Percentiles rank a stretch among this genome's conserved stretches.
Conservation (phyloP, 345 rosid species). For the Hevea brasiliensis region DNA sequence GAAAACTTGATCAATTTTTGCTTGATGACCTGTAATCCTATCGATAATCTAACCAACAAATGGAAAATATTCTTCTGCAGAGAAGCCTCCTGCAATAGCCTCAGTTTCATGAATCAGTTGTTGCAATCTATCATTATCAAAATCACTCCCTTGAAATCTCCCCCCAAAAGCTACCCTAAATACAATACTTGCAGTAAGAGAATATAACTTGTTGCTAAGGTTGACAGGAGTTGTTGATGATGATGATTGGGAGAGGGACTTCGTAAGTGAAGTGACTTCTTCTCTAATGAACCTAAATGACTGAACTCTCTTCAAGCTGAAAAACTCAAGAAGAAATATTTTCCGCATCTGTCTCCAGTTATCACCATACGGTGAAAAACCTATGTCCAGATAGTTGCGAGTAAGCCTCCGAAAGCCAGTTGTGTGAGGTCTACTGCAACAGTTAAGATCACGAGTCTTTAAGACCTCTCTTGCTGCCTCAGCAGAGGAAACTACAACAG, state of each 20-base stretch:
- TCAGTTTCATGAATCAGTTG: conserved; percentile 27
- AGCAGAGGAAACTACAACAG: conserved; percentile 19
- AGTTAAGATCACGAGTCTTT: conserved; percentile 18
- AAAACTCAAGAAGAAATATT: neutral
- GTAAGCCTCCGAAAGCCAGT: neutral
- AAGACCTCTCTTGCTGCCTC: conserved; percentile 29
- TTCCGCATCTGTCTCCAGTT: neutral
- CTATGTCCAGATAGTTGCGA: neutral
- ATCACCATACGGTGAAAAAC: neutral
- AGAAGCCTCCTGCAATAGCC: conserved; percentile 24
- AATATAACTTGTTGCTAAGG: neutral
- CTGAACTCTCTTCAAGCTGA: neutral
- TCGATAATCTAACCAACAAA: conserved; percentile 37
- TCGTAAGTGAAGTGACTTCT: neutral
- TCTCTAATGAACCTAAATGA: neutral
- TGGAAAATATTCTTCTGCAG: conserved; percentile 39
- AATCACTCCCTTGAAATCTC: no score
- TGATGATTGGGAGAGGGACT: neutral
- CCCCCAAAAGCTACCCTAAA: conserved; percentile 4
- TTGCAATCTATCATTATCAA: no score
- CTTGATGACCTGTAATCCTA: conserved; percentile 29
- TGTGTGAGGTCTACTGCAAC: conserved; percentile 16
- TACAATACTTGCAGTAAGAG: neutral
- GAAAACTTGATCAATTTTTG: conserved; percentile 37
- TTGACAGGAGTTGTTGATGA: conserved; percentile 2